These are phyloP conservation scores for Arthrobotrys sphaeroides DNA, from an alignment of 2,329 filamentous ascomycete genomes.

Conservation along the genomic window DNA sequence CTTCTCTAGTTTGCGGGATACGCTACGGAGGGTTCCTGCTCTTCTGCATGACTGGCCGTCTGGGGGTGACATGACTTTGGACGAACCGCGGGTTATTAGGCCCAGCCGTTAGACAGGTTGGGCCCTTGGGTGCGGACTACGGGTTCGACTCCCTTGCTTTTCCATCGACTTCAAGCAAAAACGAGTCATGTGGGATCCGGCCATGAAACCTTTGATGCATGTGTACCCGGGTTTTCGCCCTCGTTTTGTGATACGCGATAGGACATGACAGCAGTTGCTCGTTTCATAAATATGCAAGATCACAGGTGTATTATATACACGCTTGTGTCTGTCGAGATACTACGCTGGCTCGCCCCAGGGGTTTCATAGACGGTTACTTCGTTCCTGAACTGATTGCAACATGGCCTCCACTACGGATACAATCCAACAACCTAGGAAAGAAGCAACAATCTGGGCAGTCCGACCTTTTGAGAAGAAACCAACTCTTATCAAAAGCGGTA, in stretches of 20 bases:
- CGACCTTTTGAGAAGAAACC: background rate
- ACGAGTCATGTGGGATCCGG: no score
- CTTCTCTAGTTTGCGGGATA: background rate
- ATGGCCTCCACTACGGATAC: background rate
- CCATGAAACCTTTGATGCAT: background rate
- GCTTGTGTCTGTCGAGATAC: background rate
- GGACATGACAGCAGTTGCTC: background rate
- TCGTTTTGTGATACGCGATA: background rate
- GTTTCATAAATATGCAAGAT: slow-evolving; percentile 25
- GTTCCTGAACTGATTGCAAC: slow-evolving; percentile 1
- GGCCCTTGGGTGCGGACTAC: background rate
- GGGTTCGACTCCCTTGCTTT: background rate
- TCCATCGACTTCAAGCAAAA: background rate
- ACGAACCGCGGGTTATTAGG: background rate
- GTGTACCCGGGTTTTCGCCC: no score
- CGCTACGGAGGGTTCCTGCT: background rate
- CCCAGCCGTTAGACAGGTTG: background rate
- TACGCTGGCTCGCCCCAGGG: background rate
- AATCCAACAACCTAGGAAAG: slow-evolving; percentile 13
- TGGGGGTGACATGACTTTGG: background rate
- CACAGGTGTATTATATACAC: background rate
- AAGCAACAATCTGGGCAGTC: background rate
- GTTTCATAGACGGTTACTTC: slow-evolving; percentile 2
- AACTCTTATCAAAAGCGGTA: background rate
- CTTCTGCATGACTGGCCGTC: background rate